Evolutionary conservation across 352 stramenopile genomes (phyloP).

Genomic region (Pythium scleroteichum): DNA sequence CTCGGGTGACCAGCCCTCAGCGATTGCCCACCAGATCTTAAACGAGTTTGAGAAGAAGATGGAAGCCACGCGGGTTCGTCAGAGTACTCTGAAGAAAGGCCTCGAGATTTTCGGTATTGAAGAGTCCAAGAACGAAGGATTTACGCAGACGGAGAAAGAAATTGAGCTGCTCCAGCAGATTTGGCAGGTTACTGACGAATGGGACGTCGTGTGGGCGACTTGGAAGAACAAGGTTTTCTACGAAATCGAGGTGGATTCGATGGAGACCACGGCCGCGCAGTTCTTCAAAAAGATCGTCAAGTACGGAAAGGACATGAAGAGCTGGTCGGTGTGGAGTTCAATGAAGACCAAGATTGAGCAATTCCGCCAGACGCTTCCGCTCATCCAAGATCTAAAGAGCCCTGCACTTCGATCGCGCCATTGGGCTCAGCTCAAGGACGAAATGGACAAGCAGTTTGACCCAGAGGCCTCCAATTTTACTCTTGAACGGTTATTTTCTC

Average conservation of each 20-base stretch:
- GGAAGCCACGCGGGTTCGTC: slow-evolving; percentile 60
- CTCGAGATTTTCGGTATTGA: slow-evolving; percentile 93
- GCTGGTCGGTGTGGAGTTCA: slow-evolving; percentile 88
- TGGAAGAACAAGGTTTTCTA: slow-evolving; percentile 93
- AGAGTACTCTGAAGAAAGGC: slow-evolving; percentile 85
- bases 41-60: slow-evolving; percentile 90
- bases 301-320: slow-evolving; percentile 93
- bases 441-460: slow-evolving; percentile 86
- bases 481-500: slow-evolving; percentile 84
- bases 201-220: slow-evolving; percentile 86
- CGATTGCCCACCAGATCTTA: slow-evolving; percentile 59
- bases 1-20: slow-evolving; percentile 59
- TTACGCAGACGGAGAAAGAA: slow-evolving; percentile 86
- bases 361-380: slow-evolving; percentile 89
- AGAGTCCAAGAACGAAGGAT: slow-evolving; percentile 84
- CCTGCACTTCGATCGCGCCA: slow-evolving; percentile 86
- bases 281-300: slow-evolving; percentile 94
- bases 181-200: slow-evolving; percentile 88
- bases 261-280: slow-evolving; percentile 87
- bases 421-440: slow-evolving; percentile 88
- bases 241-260: slow-evolving; percentile 91
- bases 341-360: slow-evolving; percentile 95
- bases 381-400: slow-evolving; percentile 93
- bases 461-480: slow-evolving; percentile 77
- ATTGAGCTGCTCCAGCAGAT: slow-evolving; percentile 90